A percentile compares a stretch with the other conserved stretches of the same genome.
phyloP scores from a whole-genome alignment of 1,139 yeast genomes.

The Eremothecium gossypii region DNA sequence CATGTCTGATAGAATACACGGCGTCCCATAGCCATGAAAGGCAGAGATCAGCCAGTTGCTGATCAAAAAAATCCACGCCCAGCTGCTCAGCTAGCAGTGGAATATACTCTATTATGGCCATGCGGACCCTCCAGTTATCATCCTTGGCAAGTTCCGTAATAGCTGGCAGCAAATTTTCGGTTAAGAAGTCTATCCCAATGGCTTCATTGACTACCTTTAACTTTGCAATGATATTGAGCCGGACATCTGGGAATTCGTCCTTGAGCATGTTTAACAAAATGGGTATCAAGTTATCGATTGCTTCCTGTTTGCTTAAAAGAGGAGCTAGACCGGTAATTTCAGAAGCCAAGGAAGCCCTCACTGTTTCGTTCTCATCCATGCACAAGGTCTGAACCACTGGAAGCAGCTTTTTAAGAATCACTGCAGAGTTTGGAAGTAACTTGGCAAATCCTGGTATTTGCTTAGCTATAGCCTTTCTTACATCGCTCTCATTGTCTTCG shows the following conservation, averaged over 20 bases:
- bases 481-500: conserved; percentile 95
- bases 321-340: conserved; percentile 85
- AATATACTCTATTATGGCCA: conserved; percentile 93
- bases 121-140: conserved; percentile 93
- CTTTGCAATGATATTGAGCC: conserved; percentile 87
- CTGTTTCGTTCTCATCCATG: conserved; percentile 87
- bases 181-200: conserved; percentile 79
- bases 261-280: conserved; percentile 87
- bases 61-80: conserved; percentile 88
- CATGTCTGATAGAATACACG: conserved; percentile 92
- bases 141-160: conserved; percentile 94
- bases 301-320: conserved; percentile 72
- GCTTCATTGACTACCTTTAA: conserved; percentile 88
- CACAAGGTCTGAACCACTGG: conserved; percentile 81
- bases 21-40: conserved; percentile 98
- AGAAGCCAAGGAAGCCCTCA: conserved; percentile 84
- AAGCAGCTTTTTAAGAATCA: conserved; percentile 60
- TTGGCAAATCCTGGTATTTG: conserved; percentile 77
- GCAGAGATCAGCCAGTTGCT: conserved; percentile 81
- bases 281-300: conserved; percentile 77
- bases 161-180: conserved; percentile 88
- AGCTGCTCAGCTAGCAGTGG: conserved; percentile 94
- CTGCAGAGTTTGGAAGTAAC: conserved; percentile 38
- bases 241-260: conserved; percentile 95
- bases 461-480: conserved; percentile 86